Evolutionary conservation across 331 rosid species (phyloP).

Genomic region (Quercus lobata): DNA sequence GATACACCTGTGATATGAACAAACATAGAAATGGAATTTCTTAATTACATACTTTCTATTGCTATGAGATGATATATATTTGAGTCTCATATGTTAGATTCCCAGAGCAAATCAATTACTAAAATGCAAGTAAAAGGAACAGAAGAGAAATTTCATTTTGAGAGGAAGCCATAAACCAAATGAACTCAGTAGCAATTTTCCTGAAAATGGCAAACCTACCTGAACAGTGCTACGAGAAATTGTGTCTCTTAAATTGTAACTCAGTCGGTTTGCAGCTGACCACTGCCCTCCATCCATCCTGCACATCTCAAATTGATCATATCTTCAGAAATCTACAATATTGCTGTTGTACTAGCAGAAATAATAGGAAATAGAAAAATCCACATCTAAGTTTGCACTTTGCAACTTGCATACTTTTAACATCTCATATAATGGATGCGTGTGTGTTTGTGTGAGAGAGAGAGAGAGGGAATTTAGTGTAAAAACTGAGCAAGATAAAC

Average conservation of each 20-base stretch:
- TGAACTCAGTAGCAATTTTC: too few species aligned
- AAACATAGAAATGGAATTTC: neutral
- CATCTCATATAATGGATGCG: neutral
- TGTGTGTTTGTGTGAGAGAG: too few species aligned
- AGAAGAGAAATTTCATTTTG: neutral
- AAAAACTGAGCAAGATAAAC: neutral
- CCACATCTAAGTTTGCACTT: neutral
- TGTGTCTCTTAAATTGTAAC: conserved; percentile 65
- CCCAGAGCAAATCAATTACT: neutral
- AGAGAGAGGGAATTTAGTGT: neutral
- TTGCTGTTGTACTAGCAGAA: too few species aligned
- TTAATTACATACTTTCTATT: neutral
- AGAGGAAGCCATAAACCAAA: too few species aligned
- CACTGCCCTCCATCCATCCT: conserved; percentile 93
- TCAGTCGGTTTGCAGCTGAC: conserved; percentile 52
- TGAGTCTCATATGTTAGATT: neutral
- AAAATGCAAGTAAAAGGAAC: neutral
- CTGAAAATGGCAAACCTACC: conserved; percentile 26
- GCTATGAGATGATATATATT: neutral
- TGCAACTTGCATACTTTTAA: neutral
- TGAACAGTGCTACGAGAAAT: conserved; percentile 71
- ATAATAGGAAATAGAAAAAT: neutral
- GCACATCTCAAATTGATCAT: neutral
- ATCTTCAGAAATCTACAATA: neutral
- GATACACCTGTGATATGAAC: conserved; percentile 54